Evolutionary conservation across 768 basidiomycete genomes (phyloP), one percentile per base, ranked within the genome.

Genomic region (Mycena alexandri): DNA sequence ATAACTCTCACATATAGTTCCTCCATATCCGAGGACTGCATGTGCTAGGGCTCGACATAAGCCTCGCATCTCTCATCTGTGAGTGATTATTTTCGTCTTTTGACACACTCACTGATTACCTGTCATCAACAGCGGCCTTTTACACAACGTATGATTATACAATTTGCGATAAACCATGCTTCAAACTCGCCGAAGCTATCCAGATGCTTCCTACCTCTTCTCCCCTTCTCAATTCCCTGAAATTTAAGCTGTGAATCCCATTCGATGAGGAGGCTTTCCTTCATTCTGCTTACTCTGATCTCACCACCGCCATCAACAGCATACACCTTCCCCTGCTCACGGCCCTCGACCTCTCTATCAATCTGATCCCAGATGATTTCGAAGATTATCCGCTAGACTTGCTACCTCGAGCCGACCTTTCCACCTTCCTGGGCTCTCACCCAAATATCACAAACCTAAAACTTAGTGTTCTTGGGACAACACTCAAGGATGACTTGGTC

Each of bases 21-120:
- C 34, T 66, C 11, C 65, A 66, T 22, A 46, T 46, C 24, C 13
- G 36, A 14, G 58, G 58, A 14, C 53, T 66, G 8, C 17, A 66
- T 47, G 43, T 54, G 9, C 46, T 66, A 10, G 25, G 44, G 14
- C 42, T 52, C 19, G 33, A 52, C 6, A 19, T 36, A 16, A 36
- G n/a, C 33, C 19, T 64, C 38, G 3, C 44, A 1, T 34, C 51
- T 12, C 9, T 36, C 43, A 4, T 57, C 6, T 46, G 55, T 52
- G 19, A 36, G 1, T 50, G 10, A 25, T 25, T 48, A 6, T 14
- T 25, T 50, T 19, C 13, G 4, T 29, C 25, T 6, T 25, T 10
- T 22, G 29, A 50, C 12, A 7, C 25, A 29, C 48, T 25, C 24
- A 17, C 25, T 13, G 24, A 29, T 50, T 2, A 38, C 21, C 14